Conservation (phyloP, 1,284 basidiomycete genomes). For the Ustilago nuda region DNA sequence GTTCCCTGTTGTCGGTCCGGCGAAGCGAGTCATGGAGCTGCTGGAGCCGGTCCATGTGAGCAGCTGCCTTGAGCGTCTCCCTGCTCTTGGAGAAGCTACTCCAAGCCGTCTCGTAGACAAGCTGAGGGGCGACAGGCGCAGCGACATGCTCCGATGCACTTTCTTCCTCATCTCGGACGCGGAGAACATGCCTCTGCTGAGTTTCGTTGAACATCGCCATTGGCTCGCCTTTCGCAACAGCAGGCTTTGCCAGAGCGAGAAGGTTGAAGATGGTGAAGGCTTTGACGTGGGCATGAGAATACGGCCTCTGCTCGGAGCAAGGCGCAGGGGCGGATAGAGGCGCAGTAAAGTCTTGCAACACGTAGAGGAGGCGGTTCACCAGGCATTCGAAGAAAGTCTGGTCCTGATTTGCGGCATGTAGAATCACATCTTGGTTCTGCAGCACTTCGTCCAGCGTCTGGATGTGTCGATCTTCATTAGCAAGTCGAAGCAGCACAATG, state of each 20-base stretch:
- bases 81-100: conserved; percentile 43
- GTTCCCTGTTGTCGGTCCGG: conserved; percentile 43
- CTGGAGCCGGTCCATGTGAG: conserved; percentile 56
- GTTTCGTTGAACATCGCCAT: conserved; percentile 26
- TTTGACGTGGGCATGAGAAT: conserved; percentile 19
- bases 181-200: conserved; percentile 16
- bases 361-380: conserved; percentile 38
- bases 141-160: background rate
- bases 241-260: conserved; percentile 39
- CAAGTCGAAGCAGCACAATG: conserved; percentile 46
- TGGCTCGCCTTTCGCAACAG: conserved; percentile 37
- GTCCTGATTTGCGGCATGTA: conserved; percentile 48
- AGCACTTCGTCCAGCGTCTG: conserved; percentile 34
- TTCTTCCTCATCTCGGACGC: background rate
- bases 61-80: conserved; percentile 52
- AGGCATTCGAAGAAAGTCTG: conserved; percentile 54
- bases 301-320: background rate
- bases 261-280: conserved; percentile 49
- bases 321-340: background rate
- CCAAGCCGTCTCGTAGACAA: conserved; percentile 41
- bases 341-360: conserved; percentile 2
- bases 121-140: too few species aligned
- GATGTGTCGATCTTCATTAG: conserved; percentile 10
- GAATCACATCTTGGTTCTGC: conserved; percentile 41
- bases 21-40: conserved; percentile 49